Conservation (phyloP, 441 rosid species). For the Erodium texanum region DNA sequence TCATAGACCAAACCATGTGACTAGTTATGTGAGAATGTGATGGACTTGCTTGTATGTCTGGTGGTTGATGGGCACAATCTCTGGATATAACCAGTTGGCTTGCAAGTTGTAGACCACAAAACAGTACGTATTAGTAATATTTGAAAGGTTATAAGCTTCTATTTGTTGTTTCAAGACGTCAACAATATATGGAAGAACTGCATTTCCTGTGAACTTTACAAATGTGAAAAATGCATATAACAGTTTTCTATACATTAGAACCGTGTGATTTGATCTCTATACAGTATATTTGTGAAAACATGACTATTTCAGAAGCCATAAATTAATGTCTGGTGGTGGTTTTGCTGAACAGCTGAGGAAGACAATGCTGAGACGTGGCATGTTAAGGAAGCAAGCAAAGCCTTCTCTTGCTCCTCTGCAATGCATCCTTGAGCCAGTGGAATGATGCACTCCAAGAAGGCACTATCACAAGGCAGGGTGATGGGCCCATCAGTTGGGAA, state of each 20-base stretch:
- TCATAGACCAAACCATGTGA: no score
- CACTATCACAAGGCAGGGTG: no score
- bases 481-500: no score
- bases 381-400: no score
- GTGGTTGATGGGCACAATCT: not conserved
- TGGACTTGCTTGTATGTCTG: not conserved
- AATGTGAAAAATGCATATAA: not conserved
- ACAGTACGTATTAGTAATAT: no score
- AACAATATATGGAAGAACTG: not conserved
- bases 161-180: not conserved
- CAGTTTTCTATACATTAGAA: not conserved
- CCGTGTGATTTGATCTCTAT: not conserved
- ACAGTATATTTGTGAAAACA: not conserved
- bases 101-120: not conserved
- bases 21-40: no score
- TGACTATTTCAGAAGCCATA: no score
- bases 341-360: not conserved
- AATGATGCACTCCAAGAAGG: no score
- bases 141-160: no score
- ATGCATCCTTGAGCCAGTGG: no score
- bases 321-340: constrained; percentile 7
- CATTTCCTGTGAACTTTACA: not conserved
- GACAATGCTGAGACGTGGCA: not conserved
- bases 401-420: no score
- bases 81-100: not conserved